phyloP scores from a whole-genome alignment of 2,329 filamentous ascomycete species.

The Coniochaeta pulveracea region DNA sequence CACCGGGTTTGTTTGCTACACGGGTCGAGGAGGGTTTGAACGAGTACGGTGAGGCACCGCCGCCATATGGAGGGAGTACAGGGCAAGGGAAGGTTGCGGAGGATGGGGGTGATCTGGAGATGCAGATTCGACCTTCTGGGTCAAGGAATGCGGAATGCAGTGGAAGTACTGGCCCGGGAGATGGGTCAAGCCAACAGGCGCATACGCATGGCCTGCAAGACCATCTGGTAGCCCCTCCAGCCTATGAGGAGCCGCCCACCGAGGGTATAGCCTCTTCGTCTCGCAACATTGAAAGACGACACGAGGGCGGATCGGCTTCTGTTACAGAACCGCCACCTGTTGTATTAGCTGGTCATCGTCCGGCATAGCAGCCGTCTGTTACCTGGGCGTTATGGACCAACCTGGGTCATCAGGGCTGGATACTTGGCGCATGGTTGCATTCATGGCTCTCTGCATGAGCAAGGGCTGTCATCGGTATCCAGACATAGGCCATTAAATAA shows the following conservation, averaged over 20 bases:
- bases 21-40: constrained; percentile 44
- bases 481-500: no score
- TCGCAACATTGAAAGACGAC: no score
- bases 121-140: background rate
- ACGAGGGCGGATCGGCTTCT: background rate
- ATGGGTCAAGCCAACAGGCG: background rate
- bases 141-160: background rate
- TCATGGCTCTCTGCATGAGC: no score
- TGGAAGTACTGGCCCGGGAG: background rate
- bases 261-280: no score
- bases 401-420: no score
- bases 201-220: background rate
- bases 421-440: no score
- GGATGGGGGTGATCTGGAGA: constrained; percentile 5
- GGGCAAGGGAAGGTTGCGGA: constrained; percentile 1
- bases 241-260: background rate
- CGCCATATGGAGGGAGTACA: constrained; percentile 36
- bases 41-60: constrained; percentile 53
- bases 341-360: background rate
- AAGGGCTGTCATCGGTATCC: no score
- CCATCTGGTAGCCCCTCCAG: background rate
- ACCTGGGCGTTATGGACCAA: no score
- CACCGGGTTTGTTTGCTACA: background rate
- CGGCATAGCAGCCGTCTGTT: no score
- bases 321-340: constrained; percentile 1